Conservation (phyloP, 768 basidiomycete species). For the Boletus sp. region DNA sequence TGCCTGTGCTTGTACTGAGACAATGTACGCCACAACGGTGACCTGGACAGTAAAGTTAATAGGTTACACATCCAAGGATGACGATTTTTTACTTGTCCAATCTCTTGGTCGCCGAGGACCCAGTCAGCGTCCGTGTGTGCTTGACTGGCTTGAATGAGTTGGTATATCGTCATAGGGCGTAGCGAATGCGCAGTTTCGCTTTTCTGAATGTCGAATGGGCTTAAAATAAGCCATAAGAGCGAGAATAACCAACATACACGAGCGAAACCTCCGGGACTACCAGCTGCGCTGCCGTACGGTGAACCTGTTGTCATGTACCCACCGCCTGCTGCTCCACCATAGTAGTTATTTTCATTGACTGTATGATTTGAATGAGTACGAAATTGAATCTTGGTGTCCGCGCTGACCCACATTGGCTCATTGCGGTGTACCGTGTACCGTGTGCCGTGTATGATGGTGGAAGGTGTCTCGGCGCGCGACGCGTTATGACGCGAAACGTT, state of each 20-base stretch:
- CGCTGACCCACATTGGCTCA: constrained; percentile 42
- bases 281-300: constrained; percentile 51
- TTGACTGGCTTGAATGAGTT: constrained; percentile 74
- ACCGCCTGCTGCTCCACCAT: constrained; percentile 44
- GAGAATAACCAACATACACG: constrained; percentile 32
- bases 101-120: constrained; percentile 73
- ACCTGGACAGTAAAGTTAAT: constrained; percentile 41
- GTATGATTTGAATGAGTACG: constrained; percentile 4
- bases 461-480: constrained; percentile 4
- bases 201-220: constrained; percentile 26
- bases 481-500: constrained; percentile 30
- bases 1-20: constrained; percentile 61
- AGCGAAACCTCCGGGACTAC: constrained; percentile 56
- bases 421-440: constrained; percentile 12
- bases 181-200: constrained; percentile 44
- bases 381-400: not conserved
- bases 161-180: constrained; percentile 75
- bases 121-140: constrained; percentile 88
- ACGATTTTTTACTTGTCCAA: constrained; percentile 62
- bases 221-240: not conserved
- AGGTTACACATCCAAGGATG: not conserved
- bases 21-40: constrained; percentile 70
- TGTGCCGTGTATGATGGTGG: not conserved
- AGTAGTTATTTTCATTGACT: constrained; percentile 40
- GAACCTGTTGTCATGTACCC: constrained; percentile 60